phyloP scores from a whole-genome alignment of 257 asterid species.

The Rhazya stricta region DNA sequence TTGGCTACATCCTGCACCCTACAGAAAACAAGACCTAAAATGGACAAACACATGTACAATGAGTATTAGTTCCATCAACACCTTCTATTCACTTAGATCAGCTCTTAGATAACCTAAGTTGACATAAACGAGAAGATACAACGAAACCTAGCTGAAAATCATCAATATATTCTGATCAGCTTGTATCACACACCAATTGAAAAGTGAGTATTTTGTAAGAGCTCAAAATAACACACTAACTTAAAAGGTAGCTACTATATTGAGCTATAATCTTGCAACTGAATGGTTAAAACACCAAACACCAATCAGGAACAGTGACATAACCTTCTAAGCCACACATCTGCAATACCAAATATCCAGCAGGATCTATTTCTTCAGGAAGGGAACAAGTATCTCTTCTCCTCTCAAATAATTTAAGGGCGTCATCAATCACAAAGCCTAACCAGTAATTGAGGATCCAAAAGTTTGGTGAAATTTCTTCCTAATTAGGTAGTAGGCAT shows the following conservation, averaged over 20 bases:
- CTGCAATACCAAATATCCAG: not conserved
- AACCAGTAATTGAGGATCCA: constrained; percentile 1
- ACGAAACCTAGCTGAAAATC: not conserved
- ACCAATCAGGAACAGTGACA: not conserved
- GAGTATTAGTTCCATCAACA: too few relatives aligned
- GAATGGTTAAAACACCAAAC: too few relatives aligned
- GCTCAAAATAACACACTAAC: not conserved
- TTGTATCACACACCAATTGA: not conserved
- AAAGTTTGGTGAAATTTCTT: not conserved
- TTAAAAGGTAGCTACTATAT: not conserved
- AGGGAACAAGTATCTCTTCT: not conserved
- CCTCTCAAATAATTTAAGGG: not conserved
- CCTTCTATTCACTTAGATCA: not conserved
- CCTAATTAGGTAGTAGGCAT: not conserved
- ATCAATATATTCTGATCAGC: not conserved
- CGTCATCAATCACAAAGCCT: too few relatives aligned
- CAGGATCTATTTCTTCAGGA: not conserved
- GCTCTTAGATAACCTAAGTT: not conserved
- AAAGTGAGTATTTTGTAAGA: not conserved
- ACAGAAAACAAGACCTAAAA: not conserved
- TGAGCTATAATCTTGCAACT: not conserved
- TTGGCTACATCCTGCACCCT: not conserved
- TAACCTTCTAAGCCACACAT: not conserved
- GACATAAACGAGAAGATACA: too few relatives aligned
- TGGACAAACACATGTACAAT: too few relatives aligned